These are phyloP conservation scores for Paratinospora sagittata DNA, from an alignment of 164 flowering plant genomes.

Conservation along the genomic window DNA sequence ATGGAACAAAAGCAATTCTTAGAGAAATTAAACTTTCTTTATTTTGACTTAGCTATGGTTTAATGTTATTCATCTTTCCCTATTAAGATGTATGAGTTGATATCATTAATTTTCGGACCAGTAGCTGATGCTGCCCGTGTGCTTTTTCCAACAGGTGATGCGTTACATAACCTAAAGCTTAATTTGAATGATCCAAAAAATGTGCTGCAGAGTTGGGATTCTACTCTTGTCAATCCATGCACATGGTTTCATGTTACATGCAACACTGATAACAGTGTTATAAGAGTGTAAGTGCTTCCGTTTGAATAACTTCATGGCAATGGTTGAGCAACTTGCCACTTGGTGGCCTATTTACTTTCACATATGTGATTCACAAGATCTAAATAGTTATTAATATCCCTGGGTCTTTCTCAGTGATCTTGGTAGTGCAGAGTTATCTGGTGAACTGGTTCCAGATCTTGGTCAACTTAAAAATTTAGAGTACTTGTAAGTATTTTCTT, in stretches of 20 bases:
- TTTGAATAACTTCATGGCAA: background rate
- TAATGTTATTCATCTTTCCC: background rate
- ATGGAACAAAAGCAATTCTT: background rate
- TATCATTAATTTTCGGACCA: background rate
- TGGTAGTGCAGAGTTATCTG: conserved; percentile 89
- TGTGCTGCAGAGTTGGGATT: conserved; percentile 95
- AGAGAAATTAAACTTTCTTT: background rate
- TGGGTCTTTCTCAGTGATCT: conserved; percentile 56
- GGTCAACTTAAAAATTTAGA: conserved; percentile 79
- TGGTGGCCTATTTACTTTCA: background rate
- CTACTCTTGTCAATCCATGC: conserved; percentile 90
- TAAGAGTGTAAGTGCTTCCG: conserved; percentile 62
- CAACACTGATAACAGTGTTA: conserved; percentile 87
- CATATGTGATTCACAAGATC: background rate
- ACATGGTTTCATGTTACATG: conserved; percentile 97
- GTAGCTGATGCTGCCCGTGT: background rate
- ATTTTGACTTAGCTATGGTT: background rate
- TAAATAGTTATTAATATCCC: background rate
- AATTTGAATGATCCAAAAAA: conserved; percentile 79
- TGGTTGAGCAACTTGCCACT: background rate
- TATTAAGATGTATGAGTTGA: background rate
- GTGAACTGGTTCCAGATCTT: conserved; percentile 77
- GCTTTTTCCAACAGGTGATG: conserved; percentile 63
- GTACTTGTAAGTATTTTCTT: conserved; percentile 59
- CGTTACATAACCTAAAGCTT: conserved; percentile 60